Evolutionary conservation across 2,329 filamentous ascomycete genomes (phyloP).

Genomic region (Colletotrichum spinosum): DNA sequence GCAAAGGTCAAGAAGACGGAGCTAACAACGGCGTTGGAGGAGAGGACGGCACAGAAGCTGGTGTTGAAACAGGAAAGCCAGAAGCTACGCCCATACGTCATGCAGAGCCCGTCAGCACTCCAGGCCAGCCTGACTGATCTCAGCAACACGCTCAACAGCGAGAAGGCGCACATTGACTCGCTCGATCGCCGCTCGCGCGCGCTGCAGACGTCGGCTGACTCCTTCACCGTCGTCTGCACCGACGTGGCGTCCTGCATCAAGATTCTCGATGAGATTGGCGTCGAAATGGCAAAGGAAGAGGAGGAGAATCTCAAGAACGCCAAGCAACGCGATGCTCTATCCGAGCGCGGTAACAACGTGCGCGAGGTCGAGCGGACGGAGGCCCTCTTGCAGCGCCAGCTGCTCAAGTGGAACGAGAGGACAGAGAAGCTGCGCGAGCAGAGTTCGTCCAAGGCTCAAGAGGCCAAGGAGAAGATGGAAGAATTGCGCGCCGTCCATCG

Average conservation of each 20-base stretch:
- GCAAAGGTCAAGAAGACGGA: slow-evolving; percentile 84
- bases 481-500: slow-evolving; percentile 84
- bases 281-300: slow-evolving; percentile 90
- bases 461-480: slow-evolving; percentile 90
- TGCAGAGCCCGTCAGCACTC: slow-evolving; percentile 86
- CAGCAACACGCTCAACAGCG: slow-evolving; percentile 79
- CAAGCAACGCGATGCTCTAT: slow-evolving; percentile 86
- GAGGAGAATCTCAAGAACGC: slow-evolving; percentile 86
- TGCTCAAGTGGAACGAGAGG: slow-evolving; percentile 86
- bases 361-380: slow-evolving; percentile 93
- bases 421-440: slow-evolving; percentile 86
- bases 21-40: slow-evolving; percentile 77
- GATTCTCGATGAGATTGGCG: slow-evolving; percentile 85
- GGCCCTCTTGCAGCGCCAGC: slow-evolving; percentile 82
- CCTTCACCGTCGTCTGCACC: slow-evolving; percentile 83
- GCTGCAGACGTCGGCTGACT: slow-evolving; percentile 91
- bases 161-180: slow-evolving; percentile 87
- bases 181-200: slow-evolving; percentile 90
- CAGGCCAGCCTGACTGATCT: slow-evolving; percentile 87
- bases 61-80: slow-evolving; percentile 84
- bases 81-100: slow-evolving; percentile 91
- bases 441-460: slow-evolving; percentile 82
- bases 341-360: slow-evolving; percentile 88
- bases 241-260: slow-evolving; percentile 92
- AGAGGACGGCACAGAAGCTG: slow-evolving; percentile 77